Percentiles rank a stretch among this genome's conserved stretches.
Conservation (phyloP, 2,329 filamentous ascomycete species). For the Juglanconis juglandina region DNA sequence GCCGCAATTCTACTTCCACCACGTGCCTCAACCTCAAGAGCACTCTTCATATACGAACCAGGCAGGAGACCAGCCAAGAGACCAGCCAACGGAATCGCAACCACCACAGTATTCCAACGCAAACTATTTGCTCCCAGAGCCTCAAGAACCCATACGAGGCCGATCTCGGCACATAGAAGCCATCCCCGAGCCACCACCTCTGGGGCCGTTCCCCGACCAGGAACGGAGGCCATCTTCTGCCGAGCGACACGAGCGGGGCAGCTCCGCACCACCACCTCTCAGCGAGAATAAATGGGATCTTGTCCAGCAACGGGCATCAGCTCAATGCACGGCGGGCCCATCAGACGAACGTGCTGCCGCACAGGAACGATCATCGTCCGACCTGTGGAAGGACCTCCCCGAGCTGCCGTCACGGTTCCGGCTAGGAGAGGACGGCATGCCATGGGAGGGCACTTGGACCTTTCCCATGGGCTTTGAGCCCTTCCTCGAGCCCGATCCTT, state of each 20-base stretch:
- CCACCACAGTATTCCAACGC: slow-evolving; percentile 19
- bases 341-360: slow-evolving; percentile 19
- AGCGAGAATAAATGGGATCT: slow-evolving; percentile 47
- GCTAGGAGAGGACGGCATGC: slow-evolving; percentile 45
- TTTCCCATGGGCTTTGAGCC: slow-evolving; percentile 32
- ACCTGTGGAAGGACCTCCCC: slow-evolving; percentile 43
- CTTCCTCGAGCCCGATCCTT: slow-evolving; percentile 26
- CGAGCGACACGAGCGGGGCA: slow-evolving; percentile 39
- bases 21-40: slow-evolving; percentile 16
- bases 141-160: slow-evolving; percentile 15
- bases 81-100: slow-evolving; percentile 7
- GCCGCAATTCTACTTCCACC: slow-evolving; percentile 8
- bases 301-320: slow-evolving; percentile 26
- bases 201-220: slow-evolving; percentile 13
- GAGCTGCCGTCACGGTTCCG: slow-evolving; percentile 35
- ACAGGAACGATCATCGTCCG: slow-evolving; percentile 15
- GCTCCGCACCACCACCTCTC: slow-evolving; percentile 47
- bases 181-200: slow-evolving; percentile 6
- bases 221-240: slow-evolving; percentile 21
- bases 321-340: slow-evolving; percentile 26
- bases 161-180: slow-evolving; percentile 19
- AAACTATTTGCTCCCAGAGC: slow-evolving; percentile 3
- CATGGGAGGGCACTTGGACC: slow-evolving; percentile 39
- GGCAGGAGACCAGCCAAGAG: neutral
- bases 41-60: neutral